Evolutionary conservation across 257 asterid species (phyloP).

Genomic region (Plantago elongata): DNA sequence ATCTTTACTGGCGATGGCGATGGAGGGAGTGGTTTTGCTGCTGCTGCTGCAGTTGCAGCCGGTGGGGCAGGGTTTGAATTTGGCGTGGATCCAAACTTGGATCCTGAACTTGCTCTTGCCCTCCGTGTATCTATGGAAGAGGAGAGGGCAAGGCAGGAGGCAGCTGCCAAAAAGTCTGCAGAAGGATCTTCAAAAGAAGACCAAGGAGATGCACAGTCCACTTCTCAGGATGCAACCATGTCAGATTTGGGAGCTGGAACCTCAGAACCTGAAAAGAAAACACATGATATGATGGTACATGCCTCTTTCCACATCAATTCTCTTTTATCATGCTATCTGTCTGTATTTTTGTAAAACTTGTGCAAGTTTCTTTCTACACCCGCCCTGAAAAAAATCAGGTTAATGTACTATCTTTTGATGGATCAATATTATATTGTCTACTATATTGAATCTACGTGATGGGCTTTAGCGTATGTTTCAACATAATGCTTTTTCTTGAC

Average conservation of each 20-base stretch:
- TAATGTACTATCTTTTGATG: background rate
- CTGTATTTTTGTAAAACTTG: too few relatives aligned
- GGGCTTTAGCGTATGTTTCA: too few relatives aligned
- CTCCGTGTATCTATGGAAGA: conserved; percentile 99
- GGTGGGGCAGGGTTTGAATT: conserved; percentile 90
- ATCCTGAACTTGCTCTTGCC: conserved; percentile 99
- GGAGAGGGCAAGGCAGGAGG: conserved; percentile 99
- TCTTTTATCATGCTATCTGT: conserved; percentile 12
- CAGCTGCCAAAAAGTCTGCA: conserved; percentile 93
- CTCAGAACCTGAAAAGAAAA: conserved; percentile 69
- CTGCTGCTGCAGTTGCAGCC: conserved; percentile 79
- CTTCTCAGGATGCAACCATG: conserved; percentile 77
- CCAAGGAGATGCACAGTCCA: conserved; percentile 57
- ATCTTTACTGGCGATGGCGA: conserved; percentile 97
- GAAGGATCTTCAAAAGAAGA: conserved; percentile 73
- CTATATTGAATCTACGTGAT: too few relatives aligned
- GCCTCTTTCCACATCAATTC: conserved; percentile 11
- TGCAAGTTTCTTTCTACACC: background rate
- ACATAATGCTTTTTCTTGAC: too few relatives aligned
- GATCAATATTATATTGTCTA: too few relatives aligned
- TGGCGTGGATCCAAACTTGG: conserved; percentile 99
- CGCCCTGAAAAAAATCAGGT: background rate
- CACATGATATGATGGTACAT: conserved; percentile 56
- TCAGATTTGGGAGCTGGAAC: conserved; percentile 57
- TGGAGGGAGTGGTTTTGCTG: conserved; percentile 88